Percentiles rank a stretch among this genome's conserved stretches.
Conservation (phyloP, 345 rosid genomes). For the Gossypium turneri region DNA sequence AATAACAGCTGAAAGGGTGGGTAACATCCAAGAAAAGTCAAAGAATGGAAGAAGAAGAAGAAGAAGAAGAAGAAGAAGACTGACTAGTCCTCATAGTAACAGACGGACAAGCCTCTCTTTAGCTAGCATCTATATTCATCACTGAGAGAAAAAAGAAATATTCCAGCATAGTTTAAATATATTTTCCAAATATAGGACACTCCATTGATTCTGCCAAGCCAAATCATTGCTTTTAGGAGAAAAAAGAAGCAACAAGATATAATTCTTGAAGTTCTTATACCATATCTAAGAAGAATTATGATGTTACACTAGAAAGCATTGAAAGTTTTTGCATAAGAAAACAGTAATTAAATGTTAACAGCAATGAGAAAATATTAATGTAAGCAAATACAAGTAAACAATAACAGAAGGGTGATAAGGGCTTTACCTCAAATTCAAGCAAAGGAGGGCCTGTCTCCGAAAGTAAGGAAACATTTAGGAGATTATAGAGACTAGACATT, state of each 20-base stretch:
- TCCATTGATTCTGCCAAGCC: not conserved
- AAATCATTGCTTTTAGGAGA: slow-evolving; percentile 1
- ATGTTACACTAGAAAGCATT: not conserved
- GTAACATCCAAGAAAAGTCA: not conserved
- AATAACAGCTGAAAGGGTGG: not conserved
- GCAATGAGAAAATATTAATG: slow-evolving; percentile 3
- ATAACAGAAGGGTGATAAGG: not conserved
- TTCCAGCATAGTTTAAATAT: not conserved
- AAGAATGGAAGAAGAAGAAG: not conserved
- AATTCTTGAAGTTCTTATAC: not conserved
- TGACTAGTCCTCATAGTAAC: not conserved
- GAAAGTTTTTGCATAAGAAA: not conserved
- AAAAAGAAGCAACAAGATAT: not conserved
- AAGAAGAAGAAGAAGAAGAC: not conserved
- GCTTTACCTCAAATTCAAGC: slow-evolving; percentile 89
- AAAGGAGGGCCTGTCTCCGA: slow-evolving; percentile 95
- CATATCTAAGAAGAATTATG: not conserved
- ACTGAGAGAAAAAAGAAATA: not conserved
- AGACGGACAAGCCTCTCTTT: not conserved
- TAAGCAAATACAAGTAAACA: slow-evolving; percentile 1
- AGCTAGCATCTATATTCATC: not conserved
- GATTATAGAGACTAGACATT: slow-evolving; percentile 74
- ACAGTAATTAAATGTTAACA: not conserved
- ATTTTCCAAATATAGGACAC: not conserved
- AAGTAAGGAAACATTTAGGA: slow-evolving; percentile 66